These are phyloP conservation scores for Cyphellophora attinorum DNA, from an alignment of 2,329 filamentous ascomycete species.

Conservation along the genomic window DNA sequence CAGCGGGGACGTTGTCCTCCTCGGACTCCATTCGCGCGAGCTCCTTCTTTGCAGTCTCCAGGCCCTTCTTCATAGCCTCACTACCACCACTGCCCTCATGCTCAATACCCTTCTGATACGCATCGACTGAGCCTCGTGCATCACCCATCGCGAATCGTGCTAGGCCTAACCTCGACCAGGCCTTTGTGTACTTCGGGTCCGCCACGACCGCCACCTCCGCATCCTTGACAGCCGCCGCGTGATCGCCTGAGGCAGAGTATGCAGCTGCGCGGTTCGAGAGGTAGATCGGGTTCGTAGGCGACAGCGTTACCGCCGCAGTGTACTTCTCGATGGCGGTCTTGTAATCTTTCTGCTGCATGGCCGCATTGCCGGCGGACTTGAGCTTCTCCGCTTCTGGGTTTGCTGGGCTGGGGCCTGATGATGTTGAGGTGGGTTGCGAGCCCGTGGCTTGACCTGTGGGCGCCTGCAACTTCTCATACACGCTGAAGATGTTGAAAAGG, in stretches of 20 bases:
- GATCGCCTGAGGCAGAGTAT: constrained; percentile 74
- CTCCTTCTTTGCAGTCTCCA: constrained; percentile 80
- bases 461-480: constrained; percentile 89
- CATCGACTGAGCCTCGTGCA: constrained; percentile 84
- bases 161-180: constrained; percentile 87
- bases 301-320: constrained; percentile 70
- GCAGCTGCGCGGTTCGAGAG: constrained; percentile 95
- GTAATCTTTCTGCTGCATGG: constrained; percentile 94
- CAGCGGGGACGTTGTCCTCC: constrained; percentile 37
- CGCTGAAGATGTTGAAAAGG: constrained; percentile 82
- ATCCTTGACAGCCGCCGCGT: constrained; percentile 74
- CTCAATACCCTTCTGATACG: constrained; percentile 86
- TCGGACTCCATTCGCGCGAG: constrained; percentile 68
- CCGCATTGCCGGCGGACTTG: constrained; percentile 85
- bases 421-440: constrained; percentile 1
- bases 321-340: constrained; percentile 71
- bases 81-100: constrained; percentile 88
- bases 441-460: neutral
- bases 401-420: neutral
- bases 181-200: constrained; percentile 92
- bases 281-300: constrained; percentile 87
- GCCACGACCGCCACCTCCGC: constrained; percentile 81
- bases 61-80: constrained; percentile 95
- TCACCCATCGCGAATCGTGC: constrained; percentile 88
- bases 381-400: constrained; percentile 72